Conservation (phyloP, 2,329 filamentous ascomycete genomes). For the Colletotrichum filicis region DNA sequence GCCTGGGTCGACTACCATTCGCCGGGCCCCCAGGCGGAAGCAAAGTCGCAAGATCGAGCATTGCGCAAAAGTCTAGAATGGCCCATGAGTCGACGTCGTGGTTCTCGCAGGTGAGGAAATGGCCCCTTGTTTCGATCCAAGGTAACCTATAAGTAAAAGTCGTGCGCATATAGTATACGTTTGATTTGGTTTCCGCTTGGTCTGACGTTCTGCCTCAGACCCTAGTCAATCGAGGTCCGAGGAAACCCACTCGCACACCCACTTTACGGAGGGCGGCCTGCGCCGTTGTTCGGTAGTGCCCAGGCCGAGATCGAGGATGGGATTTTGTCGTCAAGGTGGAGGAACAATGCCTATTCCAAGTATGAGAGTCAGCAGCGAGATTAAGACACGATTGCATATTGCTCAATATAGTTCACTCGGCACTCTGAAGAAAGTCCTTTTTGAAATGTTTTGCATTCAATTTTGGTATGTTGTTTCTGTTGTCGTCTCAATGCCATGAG, state of each 20-base stretch:
- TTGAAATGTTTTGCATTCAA: slow-evolving; percentile 15
- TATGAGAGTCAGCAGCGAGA: not conserved
- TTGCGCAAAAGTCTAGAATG: not conserved
- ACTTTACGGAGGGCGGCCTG: not conserved
- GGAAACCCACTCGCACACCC: not conserved
- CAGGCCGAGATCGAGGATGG: not conserved
- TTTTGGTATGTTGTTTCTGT: slow-evolving; percentile 8
- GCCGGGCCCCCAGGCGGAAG: too few species aligned
- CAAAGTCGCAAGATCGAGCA: too few species aligned
- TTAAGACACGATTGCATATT: not conserved
- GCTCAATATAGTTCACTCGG: not conserved
- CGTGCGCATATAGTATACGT: not conserved
- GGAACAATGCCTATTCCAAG: not conserved
- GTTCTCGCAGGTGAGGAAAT: not conserved
- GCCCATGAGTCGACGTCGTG: not conserved
- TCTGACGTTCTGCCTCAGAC: not conserved
- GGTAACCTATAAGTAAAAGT: not conserved
- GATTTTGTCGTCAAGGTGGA: not conserved
- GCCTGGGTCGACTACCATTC: too few species aligned
- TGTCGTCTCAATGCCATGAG: not conserved
- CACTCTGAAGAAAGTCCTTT: not conserved
- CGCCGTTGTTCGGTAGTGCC: not conserved
- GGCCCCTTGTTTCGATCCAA: not conserved
- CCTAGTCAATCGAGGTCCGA: not conserved
- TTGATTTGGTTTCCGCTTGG: not conserved